These are phyloP conservation scores for Colletotrichum filicis DNA, from an alignment of 2,329 filamentous ascomycete species.

Conservation along the genomic window DNA sequence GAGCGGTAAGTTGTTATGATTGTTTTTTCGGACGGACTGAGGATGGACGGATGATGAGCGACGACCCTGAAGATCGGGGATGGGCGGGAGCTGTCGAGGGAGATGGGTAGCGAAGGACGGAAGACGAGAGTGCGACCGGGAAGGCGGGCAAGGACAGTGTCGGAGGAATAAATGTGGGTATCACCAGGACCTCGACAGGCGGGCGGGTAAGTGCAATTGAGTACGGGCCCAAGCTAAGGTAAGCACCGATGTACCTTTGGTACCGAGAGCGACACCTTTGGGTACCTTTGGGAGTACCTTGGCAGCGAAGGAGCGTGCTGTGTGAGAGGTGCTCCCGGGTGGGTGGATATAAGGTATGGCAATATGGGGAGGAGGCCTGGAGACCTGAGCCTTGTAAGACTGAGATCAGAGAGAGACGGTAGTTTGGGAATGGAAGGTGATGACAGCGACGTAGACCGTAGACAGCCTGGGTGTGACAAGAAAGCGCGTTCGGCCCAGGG, in stretches of 20 bases:
- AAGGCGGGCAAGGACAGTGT: conserved; percentile 34
- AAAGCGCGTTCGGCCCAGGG: neutral
- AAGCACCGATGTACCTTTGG: conserved; percentile 12
- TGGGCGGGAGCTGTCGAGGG: conserved; percentile 31
- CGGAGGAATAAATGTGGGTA: conserved; percentile 36
- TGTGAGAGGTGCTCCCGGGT: neutral
- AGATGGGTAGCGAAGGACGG: conserved; percentile 33
- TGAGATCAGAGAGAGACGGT: neutral
- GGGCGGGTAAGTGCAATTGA: conserved; percentile 30
- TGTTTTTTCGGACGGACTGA: conserved; percentile 5
- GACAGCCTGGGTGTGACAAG: neutral
- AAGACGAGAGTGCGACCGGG: conserved; percentile 33
- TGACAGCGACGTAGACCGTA: neutral
- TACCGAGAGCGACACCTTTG: conserved; percentile 7
- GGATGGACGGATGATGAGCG: conserved; percentile 28
- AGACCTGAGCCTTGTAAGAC: conserved; percentile 29
- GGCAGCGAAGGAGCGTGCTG: neutral
- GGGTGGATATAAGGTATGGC: neutral
- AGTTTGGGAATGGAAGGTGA: too few species aligned
- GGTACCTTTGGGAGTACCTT: neutral
- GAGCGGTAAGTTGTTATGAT: neutral
- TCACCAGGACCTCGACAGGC: conserved; percentile 29
- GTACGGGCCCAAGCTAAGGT: conserved; percentile 24
- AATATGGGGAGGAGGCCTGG: conserved; percentile 19
- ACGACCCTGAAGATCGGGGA: conserved; percentile 17